Evolutionary conservation across 768 basidiomycete genomes (phyloP), one percentile per base, ranked within the genome.

Genomic region (Phlebiopsis gigantea): DNA sequence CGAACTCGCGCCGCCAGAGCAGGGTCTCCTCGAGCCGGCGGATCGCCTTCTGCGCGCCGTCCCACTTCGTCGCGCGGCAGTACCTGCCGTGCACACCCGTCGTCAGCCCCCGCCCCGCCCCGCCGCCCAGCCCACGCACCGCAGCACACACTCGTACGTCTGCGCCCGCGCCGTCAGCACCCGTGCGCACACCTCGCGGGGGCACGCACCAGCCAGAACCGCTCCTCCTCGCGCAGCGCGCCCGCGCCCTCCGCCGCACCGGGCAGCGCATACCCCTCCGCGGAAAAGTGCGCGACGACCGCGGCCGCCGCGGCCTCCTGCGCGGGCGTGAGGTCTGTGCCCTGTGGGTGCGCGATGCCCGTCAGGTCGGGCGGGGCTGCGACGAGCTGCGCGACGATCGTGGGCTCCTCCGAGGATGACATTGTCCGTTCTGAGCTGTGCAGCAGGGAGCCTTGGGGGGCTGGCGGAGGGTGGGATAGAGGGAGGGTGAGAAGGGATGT

Each of bases 1-100:
- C 87, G 67, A 78, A 93, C 53, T 90, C 88, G 30, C 91, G 78
- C 49, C 92, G 74, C 93, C 93, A 94, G 58, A 76, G 80, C 29
- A 90, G 73, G 1, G 92, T 91, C 21, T 69, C 78, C 65, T 93
- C 88, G 2, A 92, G 69, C 14, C 90, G 77, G 34, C 77, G 73
- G 54, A 91, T 85, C 2, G 83, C 79, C 25, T 68, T 71, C n/a
- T 74, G 65, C 6, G 73, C 68, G 17, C 71, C 67, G 55, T 81
- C 79, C 85, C 90, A 90, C 61, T 92, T 93, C 0, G 81, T 77
- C 2, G 92, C 92, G 43, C 90, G 84, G 34, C 90, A 70, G 68
- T 85, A 93, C 57, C 88, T 85, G 65, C 2, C n/a, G 31, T 28
- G 53, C 9, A 56, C 10, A 28, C 25, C n/a, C n/a, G n/a, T n/a